Base-by-base conservation (phyloP, 208 protist genomes). In the Wallacemonas sp. region DNA sequence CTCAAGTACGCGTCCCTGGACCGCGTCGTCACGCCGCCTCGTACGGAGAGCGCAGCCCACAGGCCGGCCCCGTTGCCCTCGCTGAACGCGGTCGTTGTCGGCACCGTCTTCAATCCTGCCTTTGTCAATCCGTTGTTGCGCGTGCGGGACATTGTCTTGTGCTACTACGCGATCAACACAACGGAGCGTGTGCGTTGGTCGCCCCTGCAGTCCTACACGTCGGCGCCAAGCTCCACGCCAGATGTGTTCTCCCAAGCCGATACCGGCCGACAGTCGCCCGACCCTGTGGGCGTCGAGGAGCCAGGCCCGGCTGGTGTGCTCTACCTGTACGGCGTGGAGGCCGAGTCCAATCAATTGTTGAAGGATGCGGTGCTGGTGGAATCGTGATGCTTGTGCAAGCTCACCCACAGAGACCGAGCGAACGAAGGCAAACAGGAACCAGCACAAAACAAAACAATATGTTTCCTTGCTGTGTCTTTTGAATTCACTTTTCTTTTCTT, bases 351-450 rank as follows among this genome's bases (percentile, higher is more conserved):
- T 0, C 12, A 32, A 3, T 29, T 63, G 32, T 11, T 63, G 0
- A 63, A 63, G 18, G 57, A 63, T 29, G 57, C 57, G 3, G 39
- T 63, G 20, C 38, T 63, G 20, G 39, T 63, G 18, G 57, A 63
- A 32, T 7, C n/a, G n/a, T n/a, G n/a, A n/a, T n/a, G n/a, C n/a
- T n/a, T n/a, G n/a, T n/a, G n/a, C n/a, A n/a, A n/a, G n/a, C n/a
- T n/a, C n/a, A n/a, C n/a, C n/a, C n/a, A n/a, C n/a, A n/a, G n/a
- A n/a, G n/a, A n/a, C n/a, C n/a, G n/a, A n/a, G n/a, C n/a, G n/a
- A n/a, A n/a, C n/a, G n/a, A n/a, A n/a, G n/a, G n/a, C n/a, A n/a
- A n/a, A n/a, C n/a, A n/a, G n/a, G n/a, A n/a, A n/a, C n/a, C n/a
- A n/a, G n/a, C n/a, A n/a, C n/a, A n/a, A n/a, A n/a, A n/a, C n/a